Evolutionary conservation across 1,139 yeast genomes (phyloP), one percentile per base, ranked within the genome.

Genomic region (Candida buenavistaensis): DNA sequence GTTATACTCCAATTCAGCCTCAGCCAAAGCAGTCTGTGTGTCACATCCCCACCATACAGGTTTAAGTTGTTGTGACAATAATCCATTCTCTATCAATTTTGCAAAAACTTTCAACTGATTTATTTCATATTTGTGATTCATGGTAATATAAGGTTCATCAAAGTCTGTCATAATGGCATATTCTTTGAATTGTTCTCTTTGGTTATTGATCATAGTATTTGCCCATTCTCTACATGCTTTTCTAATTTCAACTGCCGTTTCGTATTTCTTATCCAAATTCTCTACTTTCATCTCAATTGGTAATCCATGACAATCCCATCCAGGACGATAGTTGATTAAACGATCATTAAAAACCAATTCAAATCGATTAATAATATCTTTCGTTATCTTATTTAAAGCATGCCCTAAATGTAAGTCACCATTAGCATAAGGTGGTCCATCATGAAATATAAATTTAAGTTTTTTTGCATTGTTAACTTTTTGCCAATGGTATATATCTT

Each of bases 31-130:
- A 0, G 98, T 90, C 39, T 79, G 77, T 1, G 96, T 86, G 51
- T 89, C 96, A 45, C 94, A 84, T 1, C 97, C 95, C 97, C 97
- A 92, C 73, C 85, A 92, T 1, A 94, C 97, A 0, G 99, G 99
- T 51, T 89, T 88, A 48, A 83, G 76, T 51, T 90, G 95, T 48
- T 97, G 72, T 30, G 81, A 78, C 28, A 92, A 78, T 32, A 90
- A 63, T 0, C 87, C 85, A 36, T 75, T 76, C 31, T 73, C 72
- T 47, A 86, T 70, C 66, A 92, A 70, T 38, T 71, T 66, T 35
- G 75, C 69, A 57, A 94, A 90, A 0, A 90, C 75, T 20, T 70
- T 61, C 44, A 92, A 64, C 54, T 92, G 97, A 31, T 81, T 68
- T 5, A 80, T 63, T 45, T 90, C 97, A 56, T 82, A 92, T 8